A percentile compares a stretch with the other conserved stretches of the same genome.
Evolutionary conservation across 163 green algal species (phyloP).

Genomic region (Scenedesmus sp.): DNA sequence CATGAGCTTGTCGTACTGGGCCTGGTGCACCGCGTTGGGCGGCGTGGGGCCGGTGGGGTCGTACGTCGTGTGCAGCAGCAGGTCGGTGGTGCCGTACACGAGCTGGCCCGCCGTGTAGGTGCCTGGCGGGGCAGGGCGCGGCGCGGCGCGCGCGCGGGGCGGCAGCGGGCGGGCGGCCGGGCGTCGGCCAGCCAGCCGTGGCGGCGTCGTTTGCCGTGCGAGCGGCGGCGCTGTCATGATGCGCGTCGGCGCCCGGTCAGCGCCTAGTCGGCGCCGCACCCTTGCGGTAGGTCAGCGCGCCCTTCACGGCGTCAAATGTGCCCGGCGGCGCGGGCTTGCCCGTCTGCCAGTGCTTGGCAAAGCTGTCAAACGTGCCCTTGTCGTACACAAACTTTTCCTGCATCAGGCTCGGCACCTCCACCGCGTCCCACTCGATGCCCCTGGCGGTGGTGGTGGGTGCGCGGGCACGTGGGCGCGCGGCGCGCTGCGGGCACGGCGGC

Average conservation of each 20-base stretch:
- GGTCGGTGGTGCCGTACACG: constrained; percentile 7
- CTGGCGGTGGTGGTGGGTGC: too few relatives aligned
- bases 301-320: constrained; percentile 15
- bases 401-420: constrained; percentile 32
- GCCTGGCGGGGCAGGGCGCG: too few relatives aligned
- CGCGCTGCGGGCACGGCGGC: too few relatives aligned
- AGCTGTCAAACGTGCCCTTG: constrained; percentile 29
- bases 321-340: background rate
- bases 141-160: too few relatives aligned
- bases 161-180: too few relatives aligned
- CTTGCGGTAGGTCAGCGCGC: background rate
- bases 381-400: constrained; percentile 43
- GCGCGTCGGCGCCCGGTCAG: too few relatives aligned
- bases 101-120: constrained; percentile 26
- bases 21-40: background rate
- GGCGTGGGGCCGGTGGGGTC: background rate
- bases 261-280: background rate
- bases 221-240: background rate
- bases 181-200: background rate
- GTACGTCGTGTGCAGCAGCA: constrained; percentile 29
- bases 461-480: too few relatives aligned
- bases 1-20: constrained; percentile 11
- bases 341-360: constrained; percentile 30
- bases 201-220: background rate
- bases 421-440: constrained; percentile 40